Evolutionary conservation across 2,329 filamentous ascomycete genomes (phyloP), one percentile per base, ranked within the genome.

Genomic region (Aspergillus jensenii): DNA sequence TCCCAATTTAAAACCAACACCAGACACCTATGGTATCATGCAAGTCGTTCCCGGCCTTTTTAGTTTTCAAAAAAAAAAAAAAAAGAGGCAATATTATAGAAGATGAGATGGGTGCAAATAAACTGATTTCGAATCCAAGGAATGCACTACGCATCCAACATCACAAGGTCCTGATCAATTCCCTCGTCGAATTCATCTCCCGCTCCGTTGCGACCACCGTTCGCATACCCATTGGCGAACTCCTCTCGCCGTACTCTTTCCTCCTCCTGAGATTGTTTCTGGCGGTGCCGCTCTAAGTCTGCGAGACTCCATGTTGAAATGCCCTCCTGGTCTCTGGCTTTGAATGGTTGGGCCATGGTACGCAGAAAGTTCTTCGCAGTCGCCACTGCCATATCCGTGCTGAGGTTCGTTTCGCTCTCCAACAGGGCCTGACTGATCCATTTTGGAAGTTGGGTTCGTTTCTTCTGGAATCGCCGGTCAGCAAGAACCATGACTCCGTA

Each of bases 401-500:
- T 96, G 60, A 99, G 81, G 67, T 96, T 97, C 11, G 89, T 87
- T 65, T 96, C 92, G 21, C 88, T 88, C 50, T 96, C 92, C 33
- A 90, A 81, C 59, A 99, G 82, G 3, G 90, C 92, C 71, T 96
- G 90, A 62, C 88, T 90, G 70, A 99, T 99, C 95, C 95, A 99
- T 72, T 96, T 96, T 11, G 95, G 95, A 27, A 99, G 81, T 76
- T 99, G 96, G 3, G 76, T 82, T 39, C 92, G 84, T 78, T 98
- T 98, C 79, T 95, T 96, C 72, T 91, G 88, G 75, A 97, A 99
- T 17, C 95, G 87, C 43, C 91, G 88, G 74, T 99, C 95, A 2
- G 96, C 95, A 27, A 99, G 82, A 4, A 99, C 93, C 95, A 99
- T 99, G 80, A 99, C 91, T n/a, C 95, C 95, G 74, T 99, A 99